phyloP scores from a whole-genome alignment of 2,329 filamentous ascomycete genomes.

The Neurospora crassa region DNA sequence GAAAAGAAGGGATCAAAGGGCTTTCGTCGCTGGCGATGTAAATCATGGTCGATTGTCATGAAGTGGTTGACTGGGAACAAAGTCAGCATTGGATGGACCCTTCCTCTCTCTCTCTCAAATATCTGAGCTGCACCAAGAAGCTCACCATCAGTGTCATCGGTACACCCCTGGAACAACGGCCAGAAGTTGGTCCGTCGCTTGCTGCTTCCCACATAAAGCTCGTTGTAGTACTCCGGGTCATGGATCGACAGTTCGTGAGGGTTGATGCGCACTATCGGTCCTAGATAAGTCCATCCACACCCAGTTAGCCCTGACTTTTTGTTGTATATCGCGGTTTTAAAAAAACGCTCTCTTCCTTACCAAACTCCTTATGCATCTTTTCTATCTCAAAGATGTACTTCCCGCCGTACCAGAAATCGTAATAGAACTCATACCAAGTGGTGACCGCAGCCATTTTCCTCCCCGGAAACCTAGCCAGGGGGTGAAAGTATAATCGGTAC shows the following conservation, averaged over 20 bases:
- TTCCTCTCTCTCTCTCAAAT: not conserved
- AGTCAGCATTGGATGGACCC: not conserved
- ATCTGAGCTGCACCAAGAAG: not conserved
- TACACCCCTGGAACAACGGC: slow-evolving; percentile 1
- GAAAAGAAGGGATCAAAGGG: slow-evolving; percentile 9
- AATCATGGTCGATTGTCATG: slow-evolving; percentile 5
- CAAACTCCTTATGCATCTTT: slow-evolving; percentile 20
- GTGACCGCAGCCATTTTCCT: slow-evolving; percentile 21
- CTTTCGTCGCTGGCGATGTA: slow-evolving; percentile 7
- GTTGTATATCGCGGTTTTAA: too few relatives aligned
- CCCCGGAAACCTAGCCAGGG: slow-evolving; percentile 17
- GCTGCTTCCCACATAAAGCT: slow-evolving; percentile 16
- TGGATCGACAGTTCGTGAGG: slow-evolving; percentile 23
- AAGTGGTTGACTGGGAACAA: not conserved
- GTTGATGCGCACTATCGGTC: slow-evolving; percentile 25
- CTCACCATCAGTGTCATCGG: not conserved
- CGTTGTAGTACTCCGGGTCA: slow-evolving; percentile 22
- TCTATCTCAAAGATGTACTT: slow-evolving; percentile 19
- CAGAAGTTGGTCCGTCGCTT: slow-evolving; percentile 5
- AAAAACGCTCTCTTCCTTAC: not conserved
- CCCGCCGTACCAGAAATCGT: slow-evolving; percentile 13
- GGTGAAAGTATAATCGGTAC: not conserved
- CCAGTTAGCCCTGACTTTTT: not conserved
- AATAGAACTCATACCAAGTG: slow-evolving; percentile 22
- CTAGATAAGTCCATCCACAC: slow-evolving; percentile 6